Evolutionary conservation across 768 basidiomycete genomes (phyloP).

Genomic region (Melanogaster broomeanus): DNA sequence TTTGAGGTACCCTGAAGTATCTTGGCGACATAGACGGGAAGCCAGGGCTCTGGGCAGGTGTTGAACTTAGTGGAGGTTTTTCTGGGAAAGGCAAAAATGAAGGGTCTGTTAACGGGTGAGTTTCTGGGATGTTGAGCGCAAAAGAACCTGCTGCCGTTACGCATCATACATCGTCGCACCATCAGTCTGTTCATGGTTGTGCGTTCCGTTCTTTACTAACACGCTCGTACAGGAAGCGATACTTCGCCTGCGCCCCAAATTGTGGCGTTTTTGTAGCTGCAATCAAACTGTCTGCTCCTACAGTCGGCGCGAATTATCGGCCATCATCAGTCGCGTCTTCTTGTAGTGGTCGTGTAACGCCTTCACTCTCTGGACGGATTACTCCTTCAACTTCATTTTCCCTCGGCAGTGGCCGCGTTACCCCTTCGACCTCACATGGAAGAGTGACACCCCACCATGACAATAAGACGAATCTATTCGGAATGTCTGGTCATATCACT

Average conservation of each 20-base stretch:
- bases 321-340: slow-evolving; percentile 84
- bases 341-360: slow-evolving; percentile 47
- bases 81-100: slow-evolving; percentile 94
- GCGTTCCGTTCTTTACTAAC: slow-evolving; percentile 11
- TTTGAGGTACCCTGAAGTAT: slow-evolving; percentile 80
- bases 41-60: slow-evolving; percentile 89
- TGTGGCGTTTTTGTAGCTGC: slow-evolving; percentile 92
- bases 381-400: slow-evolving; percentile 45
- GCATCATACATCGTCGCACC: background rate
- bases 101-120: slow-evolving; percentile 87
- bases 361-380: slow-evolving; percentile 44
- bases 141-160: background rate
- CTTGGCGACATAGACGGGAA: slow-evolving; percentile 89
- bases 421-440: slow-evolving; percentile 54
- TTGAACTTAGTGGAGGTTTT: slow-evolving; percentile 86
- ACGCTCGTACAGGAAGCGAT: slow-evolving; percentile 56
- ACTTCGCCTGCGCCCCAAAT: slow-evolving; percentile 81
- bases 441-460: slow-evolving; percentile 40
- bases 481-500: slow-evolving; percentile 49
- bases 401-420: slow-evolving; percentile 48
- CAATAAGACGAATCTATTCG: slow-evolving; percentile 27
- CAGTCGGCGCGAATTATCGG: slow-evolving; percentile 58
- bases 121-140: slow-evolving; percentile 9
- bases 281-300: slow-evolving; percentile 78
- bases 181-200: background rate